Conservation (phyloP, 495 filamentous ascomycete species). For the Podospora anserina region DNA sequence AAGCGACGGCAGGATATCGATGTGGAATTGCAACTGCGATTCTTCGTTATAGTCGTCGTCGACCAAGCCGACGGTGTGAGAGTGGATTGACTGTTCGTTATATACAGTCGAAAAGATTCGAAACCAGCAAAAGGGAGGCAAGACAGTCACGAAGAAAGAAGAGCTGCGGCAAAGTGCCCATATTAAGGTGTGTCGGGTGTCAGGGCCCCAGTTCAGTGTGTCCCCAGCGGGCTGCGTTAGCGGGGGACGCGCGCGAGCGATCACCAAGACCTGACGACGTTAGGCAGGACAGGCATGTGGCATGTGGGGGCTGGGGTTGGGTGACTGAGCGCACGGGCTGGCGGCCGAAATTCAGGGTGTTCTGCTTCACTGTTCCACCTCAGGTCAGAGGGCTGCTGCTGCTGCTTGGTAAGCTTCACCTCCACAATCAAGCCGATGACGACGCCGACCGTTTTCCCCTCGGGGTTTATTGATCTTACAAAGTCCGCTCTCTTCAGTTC, state of each 20-base stretch:
- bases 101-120: not conserved
- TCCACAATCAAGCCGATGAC: constrained; percentile 3
- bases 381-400: not conserved
- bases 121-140: constrained; percentile 4
- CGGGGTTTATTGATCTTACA: not conserved
- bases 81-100: not conserved
- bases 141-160: not conserved
- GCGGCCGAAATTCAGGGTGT: constrained; percentile 3
- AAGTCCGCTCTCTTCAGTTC: not conserved
- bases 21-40: not conserved
- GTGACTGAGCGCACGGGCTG: constrained; percentile 19
- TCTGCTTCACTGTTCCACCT: not conserved
- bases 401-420: constrained; percentile 6
- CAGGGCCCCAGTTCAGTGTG: constrained; percentile 14
- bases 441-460: not conserved
- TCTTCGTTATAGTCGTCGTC: not conserved
- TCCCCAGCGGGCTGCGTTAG: not conserved
- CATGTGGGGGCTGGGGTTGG: constrained; percentile 14
- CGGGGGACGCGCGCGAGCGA: constrained; percentile 8
- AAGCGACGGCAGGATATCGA: not conserved
- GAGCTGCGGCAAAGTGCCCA: constrained; percentile 8
- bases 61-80: not conserved
- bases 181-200: constrained; percentile 12
- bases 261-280: constrained; percentile 7
- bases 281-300: not conserved